These are phyloP conservation scores for Coemansia guatemalensis DNA, from an alignment of 192 early-diverging fungal species.

Conservation along the genomic window DNA sequence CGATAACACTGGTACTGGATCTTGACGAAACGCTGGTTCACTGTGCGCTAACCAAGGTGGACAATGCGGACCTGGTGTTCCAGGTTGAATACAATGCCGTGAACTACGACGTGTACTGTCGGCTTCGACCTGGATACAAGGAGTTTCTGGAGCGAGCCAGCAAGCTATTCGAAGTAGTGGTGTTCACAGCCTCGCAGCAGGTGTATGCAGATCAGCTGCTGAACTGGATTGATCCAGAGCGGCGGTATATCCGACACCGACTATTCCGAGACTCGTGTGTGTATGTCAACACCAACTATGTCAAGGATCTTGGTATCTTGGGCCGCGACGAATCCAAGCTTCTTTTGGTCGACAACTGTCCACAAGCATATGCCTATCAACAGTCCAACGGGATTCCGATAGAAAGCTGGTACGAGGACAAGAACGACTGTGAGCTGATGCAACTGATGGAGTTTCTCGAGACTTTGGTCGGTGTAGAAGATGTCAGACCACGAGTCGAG, in stretches of 20 bases:
- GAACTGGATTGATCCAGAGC: conserved; percentile 63
- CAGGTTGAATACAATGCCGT: conserved; percentile 64
- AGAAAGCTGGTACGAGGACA: conserved; percentile 72
- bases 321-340: conserved; percentile 65
- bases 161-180: conserved; percentile 65
- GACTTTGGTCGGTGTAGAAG: conserved; percentile 58
- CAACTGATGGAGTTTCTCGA: conserved; percentile 63
- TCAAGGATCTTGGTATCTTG: conserved; percentile 71
- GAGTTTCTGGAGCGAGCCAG: conserved; percentile 62
- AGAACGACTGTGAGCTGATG: conserved; percentile 62
- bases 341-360: conserved; percentile 70
- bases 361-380: conserved; percentile 75
- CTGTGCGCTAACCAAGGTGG: conserved; percentile 57
- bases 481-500: conserved; percentile 68
- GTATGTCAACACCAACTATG: conserved; percentile 63
- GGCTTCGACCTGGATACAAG: conserved; percentile 63
- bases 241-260: conserved; percentile 63
- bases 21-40: conserved; percentile 73
- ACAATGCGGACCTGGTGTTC: conserved; percentile 63
- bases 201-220: conserved; percentile 67
- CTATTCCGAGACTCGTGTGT: conserved; percentile 71
- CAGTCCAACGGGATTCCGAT: conserved; percentile 73
- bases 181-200: conserved; percentile 75
- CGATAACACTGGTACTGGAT: conserved; percentile 67
- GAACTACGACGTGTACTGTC: conserved; percentile 65